These are phyloP conservation scores for Boletellus emodensis DNA, from an alignment of 768 basidiomycete species.

Conservation along the genomic window DNA sequence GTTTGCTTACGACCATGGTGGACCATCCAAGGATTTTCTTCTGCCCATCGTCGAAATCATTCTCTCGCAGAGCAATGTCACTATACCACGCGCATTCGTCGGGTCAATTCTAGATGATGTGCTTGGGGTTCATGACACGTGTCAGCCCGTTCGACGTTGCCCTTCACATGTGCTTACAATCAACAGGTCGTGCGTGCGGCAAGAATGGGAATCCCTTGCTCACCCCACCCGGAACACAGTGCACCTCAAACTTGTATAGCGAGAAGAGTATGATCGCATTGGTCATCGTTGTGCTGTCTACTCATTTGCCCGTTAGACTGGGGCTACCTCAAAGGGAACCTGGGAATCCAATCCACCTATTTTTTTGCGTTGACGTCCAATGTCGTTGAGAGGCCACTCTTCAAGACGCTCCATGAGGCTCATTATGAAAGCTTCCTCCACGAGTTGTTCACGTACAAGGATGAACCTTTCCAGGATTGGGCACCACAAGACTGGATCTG, in stretches of 20 bases:
- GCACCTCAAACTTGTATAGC: constrained; percentile 10
- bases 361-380: too few species aligned
- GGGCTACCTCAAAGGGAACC: constrained; percentile 4
- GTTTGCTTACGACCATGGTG: constrained; percentile 1
- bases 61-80: constrained; percentile 5
- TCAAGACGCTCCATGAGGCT: constrained; percentile 2
- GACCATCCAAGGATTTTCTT: constrained; percentile 3
- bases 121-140: constrained; percentile 2
- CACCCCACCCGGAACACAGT: too few species aligned
- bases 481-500: constrained; percentile 10
- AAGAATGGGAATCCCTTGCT: not conserved
- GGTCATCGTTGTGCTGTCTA: not conserved
- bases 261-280: constrained; percentile 5
- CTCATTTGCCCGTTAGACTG: constrained; percentile 3
- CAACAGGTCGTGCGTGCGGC: too few species aligned
- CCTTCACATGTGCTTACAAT: not conserved
- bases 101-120: constrained; percentile 15
- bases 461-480: constrained; percentile 6
- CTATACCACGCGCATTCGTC: not conserved
- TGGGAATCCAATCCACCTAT: constrained; percentile 1
- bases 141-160: not conserved
- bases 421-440: constrained; percentile 2
- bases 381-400: constrained; percentile 8
- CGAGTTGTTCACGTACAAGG: constrained; percentile 6
- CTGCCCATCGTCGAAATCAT: not conserved